Base-by-base conservation (phyloP, 2,329 filamentous ascomycete genomes). In the Didymella lethalis region DNA sequence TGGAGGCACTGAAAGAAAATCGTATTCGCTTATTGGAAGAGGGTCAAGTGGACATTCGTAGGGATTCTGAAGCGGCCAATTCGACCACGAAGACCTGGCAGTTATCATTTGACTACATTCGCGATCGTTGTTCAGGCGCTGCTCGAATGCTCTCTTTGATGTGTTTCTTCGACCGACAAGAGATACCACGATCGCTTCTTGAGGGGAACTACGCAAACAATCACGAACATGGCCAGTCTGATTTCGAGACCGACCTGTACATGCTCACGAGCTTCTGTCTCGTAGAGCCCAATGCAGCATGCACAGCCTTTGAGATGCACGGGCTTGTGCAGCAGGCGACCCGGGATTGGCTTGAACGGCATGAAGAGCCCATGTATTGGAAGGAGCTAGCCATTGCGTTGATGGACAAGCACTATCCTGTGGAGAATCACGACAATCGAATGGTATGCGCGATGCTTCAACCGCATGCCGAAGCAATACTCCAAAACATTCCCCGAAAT, bases 101-200 rank as follows among this genome's bases (percentile, higher is more conserved):
- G 4, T 62, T 70, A 0, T 70, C 67, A 0, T 72, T 71, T 43
- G 56, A 75, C 54, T 67, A 78, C n/a, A 78, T 83, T 38, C 74
- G 68, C 10, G 57, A 62, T 1, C 56, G 25, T 2, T 51, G 16
- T n/a, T 58, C 58, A 0, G 38, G 71, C 4, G 82, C 81, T 8
- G 72, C 80, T 2, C 64, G 80, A 16, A 64, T 83, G 10, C 61
- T 84, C 0, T 80, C 79, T 0, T 70, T 83, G 11, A 71, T 71
- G 66, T 60, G 64, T 25, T 41, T 69, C 16, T 69, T 69, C 20
- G 43, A 67, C 46, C 54, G 55, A 5, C 61, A 64, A 31, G 57
- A 41, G 0, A 71, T 71, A 12, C 65, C 68, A 2, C 58, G 5
- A 79, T 44, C 55, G 4, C 56, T 72, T 3, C 62, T 71, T 23